A percentile compares a stretch with the other conserved stretches of the same genome.
Conservation (phyloP, 2,329 filamentous ascomycete species). For the Xylariaceae sp. region DNA sequence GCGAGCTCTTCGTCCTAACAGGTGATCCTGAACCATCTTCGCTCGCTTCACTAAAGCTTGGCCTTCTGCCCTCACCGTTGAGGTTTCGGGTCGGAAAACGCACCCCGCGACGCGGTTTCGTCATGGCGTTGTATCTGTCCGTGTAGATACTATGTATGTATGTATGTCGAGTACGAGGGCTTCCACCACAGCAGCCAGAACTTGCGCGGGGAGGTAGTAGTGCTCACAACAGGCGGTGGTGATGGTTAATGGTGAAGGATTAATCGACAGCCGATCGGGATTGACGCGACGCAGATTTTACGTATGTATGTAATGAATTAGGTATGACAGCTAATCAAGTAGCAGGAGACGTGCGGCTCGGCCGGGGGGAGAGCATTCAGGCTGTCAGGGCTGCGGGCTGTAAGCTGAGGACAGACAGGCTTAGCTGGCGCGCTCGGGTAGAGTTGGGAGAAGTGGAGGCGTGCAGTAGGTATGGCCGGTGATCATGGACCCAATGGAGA, state of each 20-base stretch:
- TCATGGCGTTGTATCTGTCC: slow-evolving; percentile 28
- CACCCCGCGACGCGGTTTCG: slow-evolving; percentile 52
- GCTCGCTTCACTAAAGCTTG: slow-evolving; percentile 72
- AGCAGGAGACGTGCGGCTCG: not conserved
- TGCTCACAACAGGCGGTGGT: too few relatives aligned
- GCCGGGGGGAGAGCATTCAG: not conserved
- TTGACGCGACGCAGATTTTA: not conserved
- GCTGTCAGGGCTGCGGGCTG: too few relatives aligned
- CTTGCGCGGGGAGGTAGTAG: too few relatives aligned
- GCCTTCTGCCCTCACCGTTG: slow-evolving; percentile 63
- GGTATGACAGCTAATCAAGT: not conserved
- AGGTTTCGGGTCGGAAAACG: slow-evolving; percentile 56
- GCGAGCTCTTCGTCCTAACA: slow-evolving; percentile 32
- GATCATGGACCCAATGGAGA: not conserved
- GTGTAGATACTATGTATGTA: not conserved
- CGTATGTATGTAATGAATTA: not conserved
- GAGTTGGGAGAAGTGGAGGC: not conserved
- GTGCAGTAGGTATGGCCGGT: not conserved
- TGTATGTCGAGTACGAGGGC: too few relatives aligned
- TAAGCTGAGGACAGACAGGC: not conserved
- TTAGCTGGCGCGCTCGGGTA: not conserved
- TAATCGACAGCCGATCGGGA: not conserved
- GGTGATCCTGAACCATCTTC: slow-evolving; percentile 54
- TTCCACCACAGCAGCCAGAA: too few relatives aligned
- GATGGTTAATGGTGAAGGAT: not conserved